These are phyloP conservation scores for Phytophthora rubi DNA, from an alignment of 352 stramenopile genomes.

Conservation along the genomic window DNA sequence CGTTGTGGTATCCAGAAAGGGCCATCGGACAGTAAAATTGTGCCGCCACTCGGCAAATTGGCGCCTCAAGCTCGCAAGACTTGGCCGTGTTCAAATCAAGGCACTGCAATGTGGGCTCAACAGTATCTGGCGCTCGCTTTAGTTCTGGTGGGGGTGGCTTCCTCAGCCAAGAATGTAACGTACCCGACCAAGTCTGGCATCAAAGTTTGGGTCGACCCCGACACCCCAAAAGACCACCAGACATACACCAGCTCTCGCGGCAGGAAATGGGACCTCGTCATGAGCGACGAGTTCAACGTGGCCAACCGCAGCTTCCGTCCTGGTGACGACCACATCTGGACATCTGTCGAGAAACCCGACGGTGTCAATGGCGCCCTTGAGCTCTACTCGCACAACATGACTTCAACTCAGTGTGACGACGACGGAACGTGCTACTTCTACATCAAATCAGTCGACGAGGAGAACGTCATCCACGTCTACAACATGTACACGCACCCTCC, in stretches of 20 bases:
- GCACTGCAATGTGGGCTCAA: not conserved
- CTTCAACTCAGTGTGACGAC: conserved; percentile 48
- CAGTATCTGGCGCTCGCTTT: not conserved
- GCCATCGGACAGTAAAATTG: not conserved
- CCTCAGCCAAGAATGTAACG: conserved; percentile 14
- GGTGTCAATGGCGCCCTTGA: conserved; percentile 90
- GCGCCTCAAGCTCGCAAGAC: conserved; percentile 3
- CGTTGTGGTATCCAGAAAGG: not conserved
- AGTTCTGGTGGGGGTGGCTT: not conserved
- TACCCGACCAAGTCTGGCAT: conserved; percentile 53
- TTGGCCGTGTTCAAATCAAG: not conserved
- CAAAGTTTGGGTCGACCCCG: conserved; percentile 54
- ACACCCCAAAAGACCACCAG: conserved; percentile 38
- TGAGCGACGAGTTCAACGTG: conserved; percentile 96
- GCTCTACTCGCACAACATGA: conserved; percentile 90
- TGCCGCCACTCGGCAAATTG: conserved; percentile 20
- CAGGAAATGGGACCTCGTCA: conserved; percentile 68
- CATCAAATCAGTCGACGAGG: conserved; percentile 46
- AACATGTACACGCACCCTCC: conserved; percentile 62
- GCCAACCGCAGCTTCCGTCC: conserved; percentile 88
- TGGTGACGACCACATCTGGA: conserved; percentile 94
- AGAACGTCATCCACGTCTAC: conserved; percentile 53
- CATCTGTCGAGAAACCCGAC: conserved; percentile 93
- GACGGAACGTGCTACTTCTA: conserved; percentile 54
- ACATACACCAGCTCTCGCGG: conserved; percentile 49